These are phyloP conservation scores for Thinopyrum elongatum DNA, from an alignment of 176 grass and related monocot genomes.

Conservation along the genomic window DNA sequence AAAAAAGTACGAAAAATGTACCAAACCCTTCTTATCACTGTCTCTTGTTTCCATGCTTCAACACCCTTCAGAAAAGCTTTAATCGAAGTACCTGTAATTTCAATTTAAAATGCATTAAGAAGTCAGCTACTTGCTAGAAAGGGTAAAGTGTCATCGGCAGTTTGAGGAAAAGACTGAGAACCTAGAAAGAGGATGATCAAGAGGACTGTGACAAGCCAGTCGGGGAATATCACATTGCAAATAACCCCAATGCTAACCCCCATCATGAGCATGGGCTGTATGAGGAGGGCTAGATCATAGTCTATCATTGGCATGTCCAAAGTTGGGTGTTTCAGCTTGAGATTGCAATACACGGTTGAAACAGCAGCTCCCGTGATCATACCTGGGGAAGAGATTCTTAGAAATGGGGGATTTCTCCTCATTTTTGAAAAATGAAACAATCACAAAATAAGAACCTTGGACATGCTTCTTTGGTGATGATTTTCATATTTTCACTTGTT, in stretches of 20 bases:
- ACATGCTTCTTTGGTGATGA: not conserved
- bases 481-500: not conserved
- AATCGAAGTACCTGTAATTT: slow-evolving; percentile 52
- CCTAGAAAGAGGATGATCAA: slow-evolving; percentile 74
- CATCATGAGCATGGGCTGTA: slow-evolving; percentile 88
- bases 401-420: not conserved
- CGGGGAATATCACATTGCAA: slow-evolving; percentile 66
- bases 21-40: slow-evolving; percentile 41
- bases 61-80: slow-evolving; percentile 71
- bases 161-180: not conserved
- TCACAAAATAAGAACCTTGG: not conserved
- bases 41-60: slow-evolving; percentile 70
- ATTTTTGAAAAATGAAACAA: not conserved
- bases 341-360: slow-evolving; percentile 75
- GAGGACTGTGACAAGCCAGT: slow-evolving; percentile 76
- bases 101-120: not conserved
- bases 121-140: not conserved
- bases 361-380: slow-evolving; percentile 75
- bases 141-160: not conserved
- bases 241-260: slow-evolving; percentile 77
- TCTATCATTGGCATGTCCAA: slow-evolving; percentile 77
- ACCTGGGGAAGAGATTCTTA: slow-evolving; percentile 40
- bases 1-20: not conserved
- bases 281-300: slow-evolving; percentile 70
- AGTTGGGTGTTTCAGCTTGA: slow-evolving; percentile 67